phyloP scores from a whole-genome alignment of 768 basidiomycete species.

The Filobasidium floriforme region DNA sequence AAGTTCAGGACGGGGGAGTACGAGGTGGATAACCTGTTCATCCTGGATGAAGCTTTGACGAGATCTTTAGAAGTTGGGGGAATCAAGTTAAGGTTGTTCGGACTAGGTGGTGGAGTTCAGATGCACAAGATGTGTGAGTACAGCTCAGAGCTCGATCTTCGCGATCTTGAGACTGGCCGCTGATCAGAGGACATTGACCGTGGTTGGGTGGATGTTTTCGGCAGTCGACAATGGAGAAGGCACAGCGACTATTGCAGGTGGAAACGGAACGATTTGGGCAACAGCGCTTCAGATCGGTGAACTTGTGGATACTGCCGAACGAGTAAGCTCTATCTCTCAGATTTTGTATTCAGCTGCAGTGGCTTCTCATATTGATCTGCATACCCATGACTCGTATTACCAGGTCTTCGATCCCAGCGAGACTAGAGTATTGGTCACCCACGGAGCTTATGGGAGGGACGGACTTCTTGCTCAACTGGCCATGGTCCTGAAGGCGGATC shows the following conservation, averaged over 20 bases:
- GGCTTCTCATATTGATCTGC: too few relatives aligned
- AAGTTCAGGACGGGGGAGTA: conserved; percentile 79
- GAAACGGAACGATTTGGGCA: conserved; percentile 97
- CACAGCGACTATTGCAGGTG: conserved; percentile 92
- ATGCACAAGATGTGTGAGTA: conserved; percentile 62
- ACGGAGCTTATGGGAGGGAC: conserved; percentile 85
- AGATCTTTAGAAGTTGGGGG: conserved; percentile 85
- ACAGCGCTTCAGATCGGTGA: conserved; percentile 96
- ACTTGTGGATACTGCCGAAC: conserved; percentile 91
- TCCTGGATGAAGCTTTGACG: conserved; percentile 93
- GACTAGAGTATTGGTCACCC: conserved; percentile 85
- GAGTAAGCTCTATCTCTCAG: conserved; percentile 50
- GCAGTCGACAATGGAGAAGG: conserved; percentile 56
- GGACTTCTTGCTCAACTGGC: conserved; percentile 85
- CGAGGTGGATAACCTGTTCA: conserved; percentile 76
- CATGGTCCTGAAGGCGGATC: conserved; percentile 83
- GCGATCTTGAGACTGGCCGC: conserved; percentile 17
- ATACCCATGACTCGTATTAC: too few relatives aligned
- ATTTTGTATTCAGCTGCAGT: neutral
- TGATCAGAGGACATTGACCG: conserved; percentile 3
- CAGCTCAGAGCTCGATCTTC: neutral
- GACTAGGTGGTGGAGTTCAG: conserved; percentile 89
- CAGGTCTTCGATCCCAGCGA: conserved; percentile 73
- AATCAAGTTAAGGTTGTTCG: conserved; percentile 85
- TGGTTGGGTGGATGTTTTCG: neutral